Percentiles rank a stretch among this genome's conserved stretches.
Conservation (phyloP, 331 rosid genomes). For the Saraca asoca region DNA sequence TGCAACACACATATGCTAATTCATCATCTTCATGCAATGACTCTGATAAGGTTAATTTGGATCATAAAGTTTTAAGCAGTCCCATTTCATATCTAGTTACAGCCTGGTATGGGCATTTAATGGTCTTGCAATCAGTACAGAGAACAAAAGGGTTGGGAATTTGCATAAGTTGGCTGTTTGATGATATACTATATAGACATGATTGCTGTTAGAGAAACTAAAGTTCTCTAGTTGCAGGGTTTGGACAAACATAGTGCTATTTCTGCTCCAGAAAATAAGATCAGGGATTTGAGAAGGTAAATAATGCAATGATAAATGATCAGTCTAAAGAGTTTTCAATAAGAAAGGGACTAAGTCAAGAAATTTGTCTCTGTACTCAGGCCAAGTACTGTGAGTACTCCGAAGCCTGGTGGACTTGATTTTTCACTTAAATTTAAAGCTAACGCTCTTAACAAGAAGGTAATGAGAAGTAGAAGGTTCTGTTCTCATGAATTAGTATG, state of each 20-base stretch:
- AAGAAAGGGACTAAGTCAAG: constrained; percentile 32
- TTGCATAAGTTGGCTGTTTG: constrained; percentile 18
- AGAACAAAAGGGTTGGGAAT: constrained; percentile 12
- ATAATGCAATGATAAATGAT: constrained; percentile 17
- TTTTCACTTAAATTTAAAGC: constrained; percentile 65
- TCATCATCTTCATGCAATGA: constrained; percentile 61
- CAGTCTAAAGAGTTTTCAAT: constrained; percentile 20
- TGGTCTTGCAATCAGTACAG: constrained; percentile 5
- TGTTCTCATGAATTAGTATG: constrained; percentile 3
- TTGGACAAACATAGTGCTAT: constrained; percentile 44
- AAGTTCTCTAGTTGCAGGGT: constrained; percentile 51
- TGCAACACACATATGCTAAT: constrained; percentile 60
- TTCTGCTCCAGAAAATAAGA: constrained; percentile 47
- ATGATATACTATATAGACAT: constrained; percentile 5
- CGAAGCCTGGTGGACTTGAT: constrained; percentile 53
- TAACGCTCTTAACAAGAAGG: constrained; percentile 78
- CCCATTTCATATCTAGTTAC: constrained; percentile 24
- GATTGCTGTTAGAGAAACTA: constrained; percentile 32
- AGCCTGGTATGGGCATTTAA: constrained; percentile 9
- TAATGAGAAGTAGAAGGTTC: constrained; percentile 29
- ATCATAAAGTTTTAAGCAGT: constrained; percentile 19
- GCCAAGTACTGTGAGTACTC: constrained; percentile 54
- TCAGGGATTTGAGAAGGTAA: constrained; percentile 65
- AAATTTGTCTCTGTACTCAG: constrained; percentile 42
- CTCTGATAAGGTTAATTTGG: constrained; percentile 47